Evolutionary conservation across 306 rosid genomes (phyloP).

Genomic region (Macrotyloma uniflorum): DNA sequence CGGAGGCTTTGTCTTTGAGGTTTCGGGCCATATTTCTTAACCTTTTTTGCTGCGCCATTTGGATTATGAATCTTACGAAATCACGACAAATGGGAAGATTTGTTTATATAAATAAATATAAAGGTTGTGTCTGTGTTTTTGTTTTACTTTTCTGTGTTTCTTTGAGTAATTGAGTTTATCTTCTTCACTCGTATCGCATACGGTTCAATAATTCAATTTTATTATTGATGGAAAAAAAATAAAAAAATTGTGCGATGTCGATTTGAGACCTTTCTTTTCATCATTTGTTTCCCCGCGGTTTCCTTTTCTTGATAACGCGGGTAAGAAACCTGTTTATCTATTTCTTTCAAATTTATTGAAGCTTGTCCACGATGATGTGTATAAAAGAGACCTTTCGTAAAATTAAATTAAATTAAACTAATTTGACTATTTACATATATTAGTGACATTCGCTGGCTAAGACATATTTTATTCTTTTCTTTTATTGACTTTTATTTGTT

Average conservation of each 20-base stretch:
- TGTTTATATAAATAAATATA: background rate
- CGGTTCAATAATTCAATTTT: background rate
- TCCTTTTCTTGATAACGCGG: slow-evolving; percentile 34
- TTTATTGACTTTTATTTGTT: background rate
- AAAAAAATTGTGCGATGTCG: too few relatives aligned
- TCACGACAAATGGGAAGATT: background rate
- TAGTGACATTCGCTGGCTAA: background rate
- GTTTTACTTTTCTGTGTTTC: too few relatives aligned
- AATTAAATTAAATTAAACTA: too few relatives aligned
- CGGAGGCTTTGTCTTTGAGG: slow-evolving; percentile 75
- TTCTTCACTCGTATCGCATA: background rate
- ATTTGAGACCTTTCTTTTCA: background rate
- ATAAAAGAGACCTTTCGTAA: too few relatives aligned
- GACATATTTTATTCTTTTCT: background rate
- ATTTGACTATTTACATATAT: background rate
- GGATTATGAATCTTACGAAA: background rate
- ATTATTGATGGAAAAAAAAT: background rate
- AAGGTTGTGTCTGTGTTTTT: background rate
- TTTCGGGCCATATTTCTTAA: slow-evolving; percentile 42
- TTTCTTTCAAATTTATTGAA: background rate
- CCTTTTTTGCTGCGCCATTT: slow-evolving; percentile 52
- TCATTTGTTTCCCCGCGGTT: background rate
- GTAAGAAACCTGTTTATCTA: slow-evolving; percentile 29
- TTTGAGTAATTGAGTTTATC: background rate
- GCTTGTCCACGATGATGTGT: background rate